Evolutionary conservation across 441 rosid genomes (phyloP).

Genomic region (Geranium incanum): DNA sequence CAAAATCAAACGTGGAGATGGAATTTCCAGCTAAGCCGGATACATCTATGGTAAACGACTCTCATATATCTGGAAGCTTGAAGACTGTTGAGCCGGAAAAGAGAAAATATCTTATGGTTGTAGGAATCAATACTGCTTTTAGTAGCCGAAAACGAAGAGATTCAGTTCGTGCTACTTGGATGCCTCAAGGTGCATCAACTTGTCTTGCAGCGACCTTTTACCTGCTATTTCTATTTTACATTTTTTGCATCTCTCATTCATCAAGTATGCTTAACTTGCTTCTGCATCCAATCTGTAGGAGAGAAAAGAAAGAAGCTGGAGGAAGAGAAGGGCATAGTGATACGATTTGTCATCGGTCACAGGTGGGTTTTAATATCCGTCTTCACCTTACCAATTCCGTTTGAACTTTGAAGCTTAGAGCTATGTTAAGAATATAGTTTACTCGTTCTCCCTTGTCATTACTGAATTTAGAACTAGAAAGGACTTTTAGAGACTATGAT

Average conservation of each 20-base stretch:
- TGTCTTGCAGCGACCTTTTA: slow-evolving; percentile 14
- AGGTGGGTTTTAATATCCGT: slow-evolving; percentile 36
- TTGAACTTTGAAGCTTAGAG: neutral
- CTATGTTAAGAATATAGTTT: neutral
- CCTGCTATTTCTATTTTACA: neutral
- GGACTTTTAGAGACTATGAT: neutral
- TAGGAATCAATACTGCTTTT: slow-evolving; percentile 33
- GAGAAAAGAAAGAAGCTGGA: slow-evolving; percentile 58
- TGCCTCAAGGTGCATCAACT: slow-evolving; percentile 54
- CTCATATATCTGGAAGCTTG: slow-evolving; percentile 25
- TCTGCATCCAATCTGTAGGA: slow-evolving; percentile 24
- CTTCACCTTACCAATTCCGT: neutral
- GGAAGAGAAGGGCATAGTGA: slow-evolving; percentile 64
- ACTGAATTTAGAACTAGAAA: neutral
- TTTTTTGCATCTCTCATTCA: neutral
- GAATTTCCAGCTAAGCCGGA: slow-evolving; percentile 20
- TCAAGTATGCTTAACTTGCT: neutral
- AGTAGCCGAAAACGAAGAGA: slow-evolving; percentile 76
- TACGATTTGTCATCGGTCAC: slow-evolving; percentile 29
- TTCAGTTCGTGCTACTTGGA: slow-evolving; percentile 80
- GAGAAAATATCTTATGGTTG: slow-evolving; percentile 62
- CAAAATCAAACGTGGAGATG: slow-evolving; percentile 43
- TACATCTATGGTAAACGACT: slow-evolving; percentile 19
- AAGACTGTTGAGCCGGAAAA: slow-evolving; percentile 10
- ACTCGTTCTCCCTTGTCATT: neutral